Conservation (phyloP, 805 yeast species). For the Hanseniaspora clermontiae region DNA sequence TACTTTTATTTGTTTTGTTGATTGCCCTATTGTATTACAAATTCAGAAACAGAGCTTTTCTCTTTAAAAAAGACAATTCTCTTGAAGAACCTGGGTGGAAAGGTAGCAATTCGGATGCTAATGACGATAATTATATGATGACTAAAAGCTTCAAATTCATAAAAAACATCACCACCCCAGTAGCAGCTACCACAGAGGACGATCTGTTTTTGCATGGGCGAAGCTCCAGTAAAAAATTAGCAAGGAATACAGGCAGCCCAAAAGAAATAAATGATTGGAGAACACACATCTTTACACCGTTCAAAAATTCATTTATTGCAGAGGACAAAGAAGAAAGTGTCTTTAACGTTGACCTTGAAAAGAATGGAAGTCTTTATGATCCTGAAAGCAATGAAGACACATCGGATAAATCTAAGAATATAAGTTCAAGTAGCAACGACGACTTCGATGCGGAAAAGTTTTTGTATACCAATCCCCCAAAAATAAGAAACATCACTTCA, state of each 20-base stretch:
- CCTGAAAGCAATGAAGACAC: background rate
- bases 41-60: background rate
- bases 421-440: background rate
- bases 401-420: background rate
- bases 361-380: background rate
- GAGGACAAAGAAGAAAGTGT: background rate
- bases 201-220: background rate
- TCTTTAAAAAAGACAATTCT: background rate
- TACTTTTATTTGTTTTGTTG: background rate
- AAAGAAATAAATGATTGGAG: background rate
- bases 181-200: background rate
- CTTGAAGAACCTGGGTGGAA: background rate
- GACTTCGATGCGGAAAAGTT: constrained; percentile 16
- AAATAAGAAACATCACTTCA: constrained; percentile 20
- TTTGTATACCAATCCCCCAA: constrained; percentile 23
- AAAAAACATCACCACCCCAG: background rate
- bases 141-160: background rate
- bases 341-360: background rate
- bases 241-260: background rate
- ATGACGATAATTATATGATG: background rate
- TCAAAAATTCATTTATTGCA: background rate
- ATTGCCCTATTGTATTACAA: background rate
- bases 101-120: background rate
- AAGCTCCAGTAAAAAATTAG: background rate
- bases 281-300: background rate